Conservation (phyloP, 1,284 basidiomycete genomes). For the Wolfiporia cocos region DNA sequence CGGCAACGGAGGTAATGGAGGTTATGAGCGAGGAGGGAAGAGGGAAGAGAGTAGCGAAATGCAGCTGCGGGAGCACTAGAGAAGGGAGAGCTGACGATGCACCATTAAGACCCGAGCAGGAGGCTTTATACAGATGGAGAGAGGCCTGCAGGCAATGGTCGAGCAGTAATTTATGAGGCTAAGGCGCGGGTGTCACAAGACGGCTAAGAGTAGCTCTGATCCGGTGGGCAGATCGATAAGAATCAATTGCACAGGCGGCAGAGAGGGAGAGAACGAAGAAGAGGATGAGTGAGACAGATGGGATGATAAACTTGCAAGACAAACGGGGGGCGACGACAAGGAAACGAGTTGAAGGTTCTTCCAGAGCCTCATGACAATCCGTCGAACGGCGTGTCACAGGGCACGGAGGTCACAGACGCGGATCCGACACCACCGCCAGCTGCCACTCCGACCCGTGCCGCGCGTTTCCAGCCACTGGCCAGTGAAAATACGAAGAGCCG, state of each 20-base stretch:
- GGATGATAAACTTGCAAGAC: slow-evolving; percentile 2
- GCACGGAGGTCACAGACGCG: neutral
- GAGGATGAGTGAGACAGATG: slow-evolving; percentile 15
- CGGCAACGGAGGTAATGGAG: too few species aligned
- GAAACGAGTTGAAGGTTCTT: neutral
- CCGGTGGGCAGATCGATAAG: slow-evolving; percentile 26
- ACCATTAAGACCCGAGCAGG: slow-evolving; percentile 8
- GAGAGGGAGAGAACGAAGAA: slow-evolving; percentile 14
- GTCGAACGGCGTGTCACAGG: slow-evolving; percentile 2
- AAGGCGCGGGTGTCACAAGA: slow-evolving; percentile 22
- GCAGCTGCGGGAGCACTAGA: slow-evolving; percentile 1
- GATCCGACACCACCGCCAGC: neutral
- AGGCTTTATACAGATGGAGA: slow-evolving; percentile 16
- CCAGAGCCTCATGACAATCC: neutral
- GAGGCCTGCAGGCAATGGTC: slow-evolving; percentile 17
- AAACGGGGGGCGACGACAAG: neutral
- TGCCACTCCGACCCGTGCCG: neutral
- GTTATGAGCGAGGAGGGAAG: slow-evolving; percentile 1
- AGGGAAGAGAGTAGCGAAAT: neutral
- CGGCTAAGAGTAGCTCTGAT: slow-evolving; percentile 16
- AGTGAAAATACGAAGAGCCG: neutral
- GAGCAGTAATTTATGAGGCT: slow-evolving; percentile 12
- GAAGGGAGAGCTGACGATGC: slow-evolving; percentile 7
- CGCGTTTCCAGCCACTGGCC: neutral
- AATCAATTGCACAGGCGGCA: slow-evolving; percentile 12